Evolutionary conservation across 2,329 filamentous ascomycete genomes (phyloP).

Genomic region (Elsinoe australis): DNA sequence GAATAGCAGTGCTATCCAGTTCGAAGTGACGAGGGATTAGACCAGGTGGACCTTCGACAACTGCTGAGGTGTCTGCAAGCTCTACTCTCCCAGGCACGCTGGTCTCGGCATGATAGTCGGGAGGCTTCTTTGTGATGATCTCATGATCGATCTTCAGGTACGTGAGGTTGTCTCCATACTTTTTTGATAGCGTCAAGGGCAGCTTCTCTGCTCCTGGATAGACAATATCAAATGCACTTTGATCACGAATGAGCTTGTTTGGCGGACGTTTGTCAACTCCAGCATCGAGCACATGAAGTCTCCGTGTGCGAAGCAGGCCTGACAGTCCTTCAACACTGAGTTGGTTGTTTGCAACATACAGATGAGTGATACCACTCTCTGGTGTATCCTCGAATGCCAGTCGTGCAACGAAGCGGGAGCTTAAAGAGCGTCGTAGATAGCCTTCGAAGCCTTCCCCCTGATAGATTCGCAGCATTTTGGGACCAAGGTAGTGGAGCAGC

Average conservation of each 20-base stretch:
- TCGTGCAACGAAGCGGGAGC: constrained; percentile 43
- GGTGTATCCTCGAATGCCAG: constrained; percentile 50
- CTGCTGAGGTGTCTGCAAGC: constrained; percentile 23
- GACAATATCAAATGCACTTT: constrained; percentile 27
- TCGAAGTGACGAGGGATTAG: constrained; percentile 24
- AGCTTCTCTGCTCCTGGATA: constrained; percentile 48
- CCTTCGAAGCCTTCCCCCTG: constrained; percentile 45
- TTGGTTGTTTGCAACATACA: constrained; percentile 51
- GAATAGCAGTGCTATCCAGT: constrained; percentile 26
- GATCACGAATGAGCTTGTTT: constrained; percentile 21
- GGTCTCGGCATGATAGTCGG: constrained; percentile 21
- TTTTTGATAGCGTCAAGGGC: constrained; percentile 42
- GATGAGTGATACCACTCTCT: constrained; percentile 50
- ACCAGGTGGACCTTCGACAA: background rate
- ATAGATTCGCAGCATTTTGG: constrained; percentile 35
- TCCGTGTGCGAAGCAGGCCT: constrained; percentile 44
- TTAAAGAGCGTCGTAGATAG: constrained; percentile 44
- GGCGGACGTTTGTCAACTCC: constrained; percentile 40
- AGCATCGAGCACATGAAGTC: constrained; percentile 49
- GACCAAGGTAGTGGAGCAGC: constrained; percentile 32
- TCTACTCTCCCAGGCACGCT: constrained; percentile 26
- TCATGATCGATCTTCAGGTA: constrained; percentile 51
- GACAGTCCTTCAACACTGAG: constrained; percentile 51
- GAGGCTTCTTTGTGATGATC: constrained; percentile 43
- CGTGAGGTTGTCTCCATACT: constrained; percentile 42